A percentile compares a stretch with the other conserved stretches of the same genome.
Conservation (phyloP, 805 yeast genomes). For the Candida awuae region DNA sequence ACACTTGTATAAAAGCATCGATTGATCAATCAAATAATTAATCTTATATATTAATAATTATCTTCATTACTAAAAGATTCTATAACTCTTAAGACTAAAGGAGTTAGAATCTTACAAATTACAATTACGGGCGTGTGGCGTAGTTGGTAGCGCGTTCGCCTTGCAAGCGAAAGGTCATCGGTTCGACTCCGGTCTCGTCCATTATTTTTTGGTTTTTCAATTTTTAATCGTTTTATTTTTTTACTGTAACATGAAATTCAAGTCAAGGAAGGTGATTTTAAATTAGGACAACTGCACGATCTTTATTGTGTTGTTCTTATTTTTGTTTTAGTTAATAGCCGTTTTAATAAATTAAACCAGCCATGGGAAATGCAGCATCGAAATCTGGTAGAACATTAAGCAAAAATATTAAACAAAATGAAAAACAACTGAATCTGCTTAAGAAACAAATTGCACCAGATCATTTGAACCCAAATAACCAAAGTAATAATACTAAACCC, state of each 20-base stretch:
- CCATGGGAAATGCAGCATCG: conserved; percentile 23
- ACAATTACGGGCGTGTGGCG: conserved; percentile 85
- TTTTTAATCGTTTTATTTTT: neutral
- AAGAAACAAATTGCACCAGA: conserved; percentile 11
- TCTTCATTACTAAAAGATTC: too few relatives aligned
- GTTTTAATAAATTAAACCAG: too few relatives aligned
- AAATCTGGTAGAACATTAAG: conserved; percentile 16
- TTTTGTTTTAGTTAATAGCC: conserved; percentile 10
- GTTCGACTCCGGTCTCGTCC: conserved; percentile 78
- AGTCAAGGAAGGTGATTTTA: too few relatives aligned
- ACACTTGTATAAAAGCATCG: too few relatives aligned
- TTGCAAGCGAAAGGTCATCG: conserved; percentile 73
- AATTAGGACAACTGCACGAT: too few relatives aligned
- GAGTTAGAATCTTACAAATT: too few relatives aligned
- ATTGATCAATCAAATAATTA: too few relatives aligned
- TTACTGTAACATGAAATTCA: too few relatives aligned
- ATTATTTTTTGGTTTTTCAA: conserved; percentile 18
- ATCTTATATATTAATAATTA: too few relatives aligned
- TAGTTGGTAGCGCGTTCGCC: conserved; percentile 78
- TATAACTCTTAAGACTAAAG: too few relatives aligned
- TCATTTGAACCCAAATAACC: conserved; percentile 3
- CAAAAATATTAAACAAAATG: conserved; percentile 4
- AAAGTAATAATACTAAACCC: neutral
- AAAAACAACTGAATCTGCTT: conserved; percentile 8
- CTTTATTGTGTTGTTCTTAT: too few relatives aligned